Base-by-base conservation (phyloP, 805 yeast species). In the Ogataea haglerorum region DNA sequence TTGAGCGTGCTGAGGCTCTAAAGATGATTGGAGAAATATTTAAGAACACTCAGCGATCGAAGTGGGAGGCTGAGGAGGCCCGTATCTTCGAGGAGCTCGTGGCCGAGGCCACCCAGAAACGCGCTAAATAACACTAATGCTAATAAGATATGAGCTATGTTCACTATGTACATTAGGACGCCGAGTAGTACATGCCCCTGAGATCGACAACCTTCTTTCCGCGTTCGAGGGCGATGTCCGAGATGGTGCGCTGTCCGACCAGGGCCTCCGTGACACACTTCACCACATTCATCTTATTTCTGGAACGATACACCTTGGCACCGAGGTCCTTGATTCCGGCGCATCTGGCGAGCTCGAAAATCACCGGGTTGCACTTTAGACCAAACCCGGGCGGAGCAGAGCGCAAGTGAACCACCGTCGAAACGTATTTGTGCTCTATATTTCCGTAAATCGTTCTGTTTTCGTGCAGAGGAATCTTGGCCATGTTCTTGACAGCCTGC, bases 171-270 rank as follows among this genome's bases (percentile, higher is more conserved):
- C 45, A 46, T 38, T 45, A 49, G 29, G 56, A 54, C 28, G 54
- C 54, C 40, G 65, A 53, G 64, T 88, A 89, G 70, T 91, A 93
- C 30, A 87, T 80, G 69, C 85, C 86, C 64, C 95, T 83, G 58
- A 93, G 82, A 64, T 93, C 98, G 27, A 88, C 89, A 57, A 91
- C 76, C 74, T 88, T 88, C 76, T 91, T 91, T 47, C 99, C 99
- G 68, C 99, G 80, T 53, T 82, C 85, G 38, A 81, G 73, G 5
- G 98, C 96, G 60, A 91, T 74, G 54, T 89, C 95, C 55, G 86
- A 95, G 54, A 87, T 73, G 2, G 95, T 75, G 49, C 77, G 78
- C 66, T 90, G 98, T 56, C 80, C 78, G 28, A 69, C 49, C 50
- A 93, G 75, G 1, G 96, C 96, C 61, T 87, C 95, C 44, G 90